A percentile compares a stretch with the other conserved stretches of the same genome.
Evolutionary conservation across 2,329 filamentous ascomycete species (phyloP).

Genomic region (Penicillium sp.): DNA sequence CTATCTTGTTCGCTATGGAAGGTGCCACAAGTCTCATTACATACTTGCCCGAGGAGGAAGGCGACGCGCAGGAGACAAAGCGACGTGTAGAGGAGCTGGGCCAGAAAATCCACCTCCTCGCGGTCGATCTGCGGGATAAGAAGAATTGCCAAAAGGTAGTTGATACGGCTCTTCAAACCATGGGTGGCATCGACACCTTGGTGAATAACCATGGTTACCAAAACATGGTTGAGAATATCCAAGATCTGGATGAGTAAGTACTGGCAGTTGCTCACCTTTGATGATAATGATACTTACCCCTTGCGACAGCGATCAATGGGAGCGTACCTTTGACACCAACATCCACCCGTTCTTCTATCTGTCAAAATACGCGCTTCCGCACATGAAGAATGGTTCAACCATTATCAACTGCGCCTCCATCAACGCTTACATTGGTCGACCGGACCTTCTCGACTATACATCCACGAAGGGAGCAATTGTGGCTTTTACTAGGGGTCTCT

Average conservation of each 20-base stretch:
- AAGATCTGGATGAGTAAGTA: constrained; percentile 66
- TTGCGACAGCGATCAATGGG: constrained; percentile 68
- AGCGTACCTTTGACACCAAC: constrained; percentile 78
- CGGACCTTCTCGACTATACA: constrained; percentile 80
- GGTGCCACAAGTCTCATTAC: constrained; percentile 73
- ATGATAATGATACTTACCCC: not conserved
- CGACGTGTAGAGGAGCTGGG: constrained; percentile 69
- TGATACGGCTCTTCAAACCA: constrained; percentile 64
- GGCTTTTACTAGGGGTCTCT: constrained; percentile 74
- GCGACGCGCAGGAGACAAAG: constrained; percentile 76
- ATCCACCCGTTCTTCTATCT: constrained; percentile 81
- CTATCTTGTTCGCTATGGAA: constrained; percentile 78
- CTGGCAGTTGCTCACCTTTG: not conserved
- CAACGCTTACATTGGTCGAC: constrained; percentile 79
- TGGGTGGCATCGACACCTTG: constrained; percentile 71
- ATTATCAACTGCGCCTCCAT: constrained; percentile 87
- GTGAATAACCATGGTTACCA: constrained; percentile 73
- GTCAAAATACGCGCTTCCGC: constrained; percentile 73
- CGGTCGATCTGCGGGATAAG: constrained; percentile 65
- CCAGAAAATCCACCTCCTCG: constrained; percentile 63
- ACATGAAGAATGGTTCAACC: constrained; percentile 72
- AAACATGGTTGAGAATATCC: constrained; percentile 74
- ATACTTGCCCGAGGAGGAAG: constrained; percentile 74
- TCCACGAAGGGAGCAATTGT: constrained; percentile 75
- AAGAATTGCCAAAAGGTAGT: constrained; percentile 71